These are phyloP conservation scores for Usnea hakonensis DNA, from an alignment of 495 filamentous ascomycete genomes.

Conservation along the genomic window DNA sequence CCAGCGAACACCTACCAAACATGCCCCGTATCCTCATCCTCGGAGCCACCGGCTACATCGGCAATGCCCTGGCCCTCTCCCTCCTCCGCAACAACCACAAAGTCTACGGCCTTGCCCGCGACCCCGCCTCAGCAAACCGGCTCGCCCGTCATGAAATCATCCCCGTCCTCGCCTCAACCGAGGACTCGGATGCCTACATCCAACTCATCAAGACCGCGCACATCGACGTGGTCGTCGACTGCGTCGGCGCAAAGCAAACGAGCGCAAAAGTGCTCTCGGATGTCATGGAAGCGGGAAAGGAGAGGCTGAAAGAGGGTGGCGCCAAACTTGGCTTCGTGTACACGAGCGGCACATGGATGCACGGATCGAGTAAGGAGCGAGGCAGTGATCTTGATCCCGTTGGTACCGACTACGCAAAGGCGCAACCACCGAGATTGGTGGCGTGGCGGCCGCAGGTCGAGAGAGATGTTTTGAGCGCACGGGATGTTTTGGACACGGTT, in stretches of 20 bases:
- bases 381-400: slow-evolving; percentile 21
- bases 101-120: slow-evolving; percentile 36
- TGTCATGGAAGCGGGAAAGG: slow-evolving; percentile 23
- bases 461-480: slow-evolving; percentile 28
- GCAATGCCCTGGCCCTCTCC: slow-evolving; percentile 28
- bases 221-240: slow-evolving; percentile 37
- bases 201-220: slow-evolving; percentile 21
- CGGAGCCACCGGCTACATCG: slow-evolving; percentile 40
- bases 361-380: slow-evolving; percentile 28
- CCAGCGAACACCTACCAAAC: background rate
- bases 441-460: slow-evolving; percentile 32
- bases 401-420: slow-evolving; percentile 2
- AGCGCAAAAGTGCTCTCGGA: slow-evolving; percentile 20
- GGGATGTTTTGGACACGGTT: slow-evolving; percentile 32
- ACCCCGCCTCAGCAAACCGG: slow-evolving; percentile 27
- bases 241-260: slow-evolving; percentile 22
- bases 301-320: slow-evolving; percentile 20
- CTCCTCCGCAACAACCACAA: slow-evolving; percentile 30
- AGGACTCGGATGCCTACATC: slow-evolving; percentile 16
- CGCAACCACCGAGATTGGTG: slow-evolving; percentile 23
- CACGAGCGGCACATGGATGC: slow-evolving; percentile 35
- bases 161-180: slow-evolving; percentile 25
- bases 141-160: slow-evolving; percentile 29
- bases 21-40: slow-evolving; percentile 39
- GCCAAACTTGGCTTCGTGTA: slow-evolving; percentile 40